Evolutionary conservation across 2,329 filamentous ascomycete genomes (phyloP), one percentile per base, ranked within the genome.

Genomic region (Ophiosphaerella korrae): DNA sequence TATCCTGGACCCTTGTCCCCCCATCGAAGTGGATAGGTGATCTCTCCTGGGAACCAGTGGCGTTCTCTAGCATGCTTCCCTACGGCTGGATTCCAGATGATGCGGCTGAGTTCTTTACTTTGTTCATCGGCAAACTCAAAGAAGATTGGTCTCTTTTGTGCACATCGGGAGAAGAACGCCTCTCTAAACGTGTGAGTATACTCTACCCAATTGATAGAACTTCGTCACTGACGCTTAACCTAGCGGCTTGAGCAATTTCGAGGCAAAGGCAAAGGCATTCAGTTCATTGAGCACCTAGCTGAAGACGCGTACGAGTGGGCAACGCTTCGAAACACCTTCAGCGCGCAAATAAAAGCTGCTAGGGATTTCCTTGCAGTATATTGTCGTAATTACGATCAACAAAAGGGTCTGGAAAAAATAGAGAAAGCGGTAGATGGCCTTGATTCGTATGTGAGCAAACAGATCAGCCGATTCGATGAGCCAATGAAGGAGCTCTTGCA

Each of bases 401-500:
- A 16, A 3, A 23, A 29, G 4, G 26, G 36, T 11, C 21, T 8
- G 4, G 13, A 26, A 14, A 26, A 5, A 6, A 34, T 47, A 12
- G 4, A 26, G 9, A 12, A n/a, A 9, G 45, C 16, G 5, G 33
- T 47, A 23, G 21, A 40, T 14, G 6, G 13, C 1, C 34, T 33
- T 2, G 37, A n/a, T 14, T 18, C 16, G 13, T 24, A 41, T 18
- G 31, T 47, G 1, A 41, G n/a, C 12, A 24, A 33, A 11, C 37
- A 24, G 24, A 45, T 50, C 35, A 23, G 34, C 21, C 16, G 26
- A n/a, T 35, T 50, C 3, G 51, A 53, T 11, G 46, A 53, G 31
- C 50, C 42, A 12, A 47, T 53, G 8, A 53, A 44, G 42, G 51
- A 53, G 13, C 41, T 53, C 32, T 24, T 53, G 21, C 51, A 53